phyloP scores from a whole-genome alignment of 148 eudicot genomes.

The Rhododendron williamsianum region DNA sequence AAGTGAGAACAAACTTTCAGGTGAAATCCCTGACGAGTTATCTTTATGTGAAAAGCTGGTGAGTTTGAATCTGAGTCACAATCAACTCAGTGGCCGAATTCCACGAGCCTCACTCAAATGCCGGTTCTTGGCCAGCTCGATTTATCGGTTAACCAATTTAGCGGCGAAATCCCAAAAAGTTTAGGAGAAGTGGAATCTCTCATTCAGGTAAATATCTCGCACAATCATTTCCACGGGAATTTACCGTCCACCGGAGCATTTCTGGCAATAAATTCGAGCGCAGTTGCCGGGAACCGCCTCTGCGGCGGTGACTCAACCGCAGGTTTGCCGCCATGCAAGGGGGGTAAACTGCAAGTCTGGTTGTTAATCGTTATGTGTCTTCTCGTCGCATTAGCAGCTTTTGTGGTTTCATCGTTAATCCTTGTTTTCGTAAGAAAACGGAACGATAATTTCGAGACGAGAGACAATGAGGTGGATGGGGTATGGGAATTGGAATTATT shows the following conservation, averaged over 20 bases:
- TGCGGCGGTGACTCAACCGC: conserved; percentile 35
- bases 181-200: conserved; percentile 59
- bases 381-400: conserved; percentile 9
- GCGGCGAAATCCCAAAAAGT: conserved; percentile 56
- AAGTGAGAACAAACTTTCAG: conserved; percentile 37
- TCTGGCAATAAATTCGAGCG: conserved; percentile 49
- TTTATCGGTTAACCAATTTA: conserved; percentile 53
- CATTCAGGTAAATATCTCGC: conserved; percentile 60
- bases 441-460: conserved; percentile 11
- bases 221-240: conserved; percentile 56
- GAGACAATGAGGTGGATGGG: conserved; percentile 40
- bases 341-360: conserved; percentile 15
- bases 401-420: conserved; percentile 3
- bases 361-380: conserved; percentile 24
- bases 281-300: conserved; percentile 54
- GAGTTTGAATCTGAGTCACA: conserved; percentile 61
- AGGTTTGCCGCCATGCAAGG: conserved; percentile 49
- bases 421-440: conserved; percentile 15
- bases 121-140: conserved; percentile 80
- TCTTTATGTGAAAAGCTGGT: conserved; percentile 64
- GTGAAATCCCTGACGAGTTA: conserved; percentile 51
- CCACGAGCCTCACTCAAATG: conserved; percentile 47
- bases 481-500: conserved; percentile 56
- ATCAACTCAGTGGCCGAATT: conserved; percentile 50
- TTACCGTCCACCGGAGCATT: conserved; percentile 76